Percentiles rank a stretch among this genome's conserved stretches.
Evolutionary conservation across 345 rosid species (phyloP).

Genomic region (Sonneratia alba): DNA sequence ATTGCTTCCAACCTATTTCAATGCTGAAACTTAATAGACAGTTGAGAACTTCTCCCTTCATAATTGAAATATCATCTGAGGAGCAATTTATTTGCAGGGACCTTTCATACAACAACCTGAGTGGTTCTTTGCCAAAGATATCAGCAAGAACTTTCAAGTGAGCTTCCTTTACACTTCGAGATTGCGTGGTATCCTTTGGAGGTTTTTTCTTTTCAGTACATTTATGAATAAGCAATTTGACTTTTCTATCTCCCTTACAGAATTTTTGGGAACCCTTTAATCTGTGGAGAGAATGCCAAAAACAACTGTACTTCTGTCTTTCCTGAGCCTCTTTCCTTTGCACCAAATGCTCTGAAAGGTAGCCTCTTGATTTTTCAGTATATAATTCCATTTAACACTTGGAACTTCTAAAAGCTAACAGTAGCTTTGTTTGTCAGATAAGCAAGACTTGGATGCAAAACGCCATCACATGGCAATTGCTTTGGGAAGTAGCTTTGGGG

Average conservation of each 20-base stretch:
- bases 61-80: slow-evolving; percentile 1
- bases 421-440: slow-evolving; percentile 26
- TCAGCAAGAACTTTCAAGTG: slow-evolving; percentile 94
- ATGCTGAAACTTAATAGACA: background rate
- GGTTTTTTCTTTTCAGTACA: background rate
- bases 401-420: background rate
- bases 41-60: background rate
- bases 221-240: background rate
- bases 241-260: slow-evolving; percentile 28
- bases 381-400: background rate
- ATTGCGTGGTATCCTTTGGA: background rate
- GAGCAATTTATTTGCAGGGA: slow-evolving; percentile 42
- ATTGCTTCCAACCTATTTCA: background rate
- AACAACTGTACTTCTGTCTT: slow-evolving; percentile 76
- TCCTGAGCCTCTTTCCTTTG: slow-evolving; percentile 88
- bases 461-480: slow-evolving; percentile 69
- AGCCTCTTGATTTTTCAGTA: background rate
- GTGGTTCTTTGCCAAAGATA: slow-evolving; percentile 85
- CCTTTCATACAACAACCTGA: slow-evolving; percentile 84
- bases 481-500: slow-evolving; percentile 75
- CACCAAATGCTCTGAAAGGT: slow-evolving; percentile 69
- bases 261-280: slow-evolving; percentile 67
- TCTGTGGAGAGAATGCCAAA: slow-evolving; percentile 64
- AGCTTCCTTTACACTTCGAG: slow-evolving; percentile 17
- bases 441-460: slow-evolving; percentile 41